These are phyloP conservation scores for Thermothelomyces thermophilus DNA, from an alignment of 2,329 filamentous ascomycete species.

Conservation along the genomic window DNA sequence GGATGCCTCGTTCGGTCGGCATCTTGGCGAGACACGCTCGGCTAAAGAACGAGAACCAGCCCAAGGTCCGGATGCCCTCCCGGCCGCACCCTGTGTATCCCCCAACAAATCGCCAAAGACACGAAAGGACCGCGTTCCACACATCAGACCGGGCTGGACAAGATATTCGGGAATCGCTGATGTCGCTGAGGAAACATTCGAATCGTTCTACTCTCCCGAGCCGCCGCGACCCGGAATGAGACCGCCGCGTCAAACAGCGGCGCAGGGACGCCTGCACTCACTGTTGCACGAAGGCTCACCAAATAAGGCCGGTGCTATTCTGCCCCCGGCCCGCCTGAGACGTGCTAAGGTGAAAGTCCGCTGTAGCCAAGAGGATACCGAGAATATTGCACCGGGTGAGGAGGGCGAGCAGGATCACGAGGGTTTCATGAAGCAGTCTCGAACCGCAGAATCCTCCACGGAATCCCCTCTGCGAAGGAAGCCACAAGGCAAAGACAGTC, in stretches of 20 bases:
- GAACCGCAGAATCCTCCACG: constrained; percentile 20
- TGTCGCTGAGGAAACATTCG: constrained; percentile 17
- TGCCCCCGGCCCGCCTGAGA: constrained; percentile 1
- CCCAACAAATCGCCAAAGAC: neutral
- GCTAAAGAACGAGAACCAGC: neutral
- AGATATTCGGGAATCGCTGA: constrained; percentile 13
- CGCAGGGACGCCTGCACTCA: constrained; percentile 7
- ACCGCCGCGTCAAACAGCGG: neutral
- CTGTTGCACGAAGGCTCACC: constrained; percentile 13
- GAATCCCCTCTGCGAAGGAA: neutral
- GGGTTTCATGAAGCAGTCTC: constrained; percentile 7
- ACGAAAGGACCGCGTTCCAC: neutral
- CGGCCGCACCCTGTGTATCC: neutral
- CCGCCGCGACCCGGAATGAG: neutral
- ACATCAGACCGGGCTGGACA: constrained; percentile 4
- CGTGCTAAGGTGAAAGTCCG: neutral
- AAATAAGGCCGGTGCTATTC: neutral
- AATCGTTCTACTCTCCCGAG: constrained; percentile 1
- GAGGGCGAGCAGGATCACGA: neutral
- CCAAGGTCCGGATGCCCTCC: neutral
- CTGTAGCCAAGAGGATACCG: neutral
- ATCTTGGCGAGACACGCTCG: neutral
- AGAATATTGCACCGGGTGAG: neutral
- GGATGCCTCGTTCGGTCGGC: neutral
- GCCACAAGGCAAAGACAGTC: neutral